Evolutionary conservation across 179 eudicot species (phyloP).

Genomic region (Spergularia azorica): DNA sequence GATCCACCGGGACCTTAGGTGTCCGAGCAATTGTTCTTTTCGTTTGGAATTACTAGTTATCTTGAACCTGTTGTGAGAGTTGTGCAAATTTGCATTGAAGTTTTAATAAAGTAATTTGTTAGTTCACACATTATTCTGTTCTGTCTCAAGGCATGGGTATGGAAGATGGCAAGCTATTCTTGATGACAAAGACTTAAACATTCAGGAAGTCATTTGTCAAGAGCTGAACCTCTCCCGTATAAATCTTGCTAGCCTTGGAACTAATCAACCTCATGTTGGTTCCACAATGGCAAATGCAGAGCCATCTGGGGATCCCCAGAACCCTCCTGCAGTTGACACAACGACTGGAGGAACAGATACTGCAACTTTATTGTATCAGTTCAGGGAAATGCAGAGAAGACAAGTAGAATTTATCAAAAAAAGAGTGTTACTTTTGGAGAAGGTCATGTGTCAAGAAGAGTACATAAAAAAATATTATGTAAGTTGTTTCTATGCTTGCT

Average conservation of each 20-base stretch:
- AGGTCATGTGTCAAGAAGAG: constrained; percentile 66
- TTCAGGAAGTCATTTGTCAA: constrained; percentile 84
- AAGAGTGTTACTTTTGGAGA: constrained; percentile 89
- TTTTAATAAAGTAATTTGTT: constrained; percentile 8
- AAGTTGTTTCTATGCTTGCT: constrained; percentile 37
- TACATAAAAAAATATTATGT: constrained; percentile 60
- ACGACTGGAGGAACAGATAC: constrained; percentile 47
- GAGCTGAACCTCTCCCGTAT: constrained; percentile 78
- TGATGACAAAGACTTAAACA: constrained; percentile 77
- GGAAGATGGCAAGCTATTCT: constrained; percentile 99
- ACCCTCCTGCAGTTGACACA: constrained; percentile 43
- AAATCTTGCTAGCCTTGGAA: constrained; percentile 51
- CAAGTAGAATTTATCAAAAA: constrained; percentile 88
- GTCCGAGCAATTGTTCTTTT: background rate
- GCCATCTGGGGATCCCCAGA: constrained; percentile 47
- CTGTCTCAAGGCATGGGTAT: constrained; percentile 77
- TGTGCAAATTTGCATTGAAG: background rate
- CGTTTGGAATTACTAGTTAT: background rate
- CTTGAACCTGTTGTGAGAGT: background rate
- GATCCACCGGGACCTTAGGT: background rate
- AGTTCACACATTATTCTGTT: constrained; percentile 10
- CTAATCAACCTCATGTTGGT: constrained; percentile 51
- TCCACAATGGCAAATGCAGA: constrained; percentile 36
- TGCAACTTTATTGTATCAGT: constrained; percentile 53
- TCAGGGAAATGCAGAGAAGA: constrained; percentile 92